Evolutionary conservation across 2,329 filamentous ascomycete species (phyloP).

Genomic region (Apiospora hydei): DNA sequence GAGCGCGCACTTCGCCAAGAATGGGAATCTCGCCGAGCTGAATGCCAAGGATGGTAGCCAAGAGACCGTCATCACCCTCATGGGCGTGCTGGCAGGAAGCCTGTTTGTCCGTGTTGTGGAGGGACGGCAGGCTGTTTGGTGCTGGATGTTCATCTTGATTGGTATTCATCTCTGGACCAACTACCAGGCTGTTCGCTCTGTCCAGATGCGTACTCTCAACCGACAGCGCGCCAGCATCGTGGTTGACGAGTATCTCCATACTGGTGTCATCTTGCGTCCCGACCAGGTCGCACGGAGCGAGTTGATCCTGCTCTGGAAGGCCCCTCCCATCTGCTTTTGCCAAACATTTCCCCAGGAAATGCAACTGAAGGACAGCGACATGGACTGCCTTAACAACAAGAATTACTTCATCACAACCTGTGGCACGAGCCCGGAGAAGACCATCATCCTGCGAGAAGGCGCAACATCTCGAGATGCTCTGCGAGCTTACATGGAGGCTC

Average conservation of each 20-base stretch:
- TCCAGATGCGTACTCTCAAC: slow-evolving; percentile 85
- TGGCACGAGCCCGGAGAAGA: slow-evolving; percentile 50
- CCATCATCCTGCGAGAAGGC: slow-evolving; percentile 70
- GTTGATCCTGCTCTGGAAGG: slow-evolving; percentile 66
- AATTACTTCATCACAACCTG: slow-evolving; percentile 69
- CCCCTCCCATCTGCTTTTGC: slow-evolving; percentile 51
- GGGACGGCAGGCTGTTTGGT: slow-evolving; percentile 75
- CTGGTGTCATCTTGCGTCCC: slow-evolving; percentile 64
- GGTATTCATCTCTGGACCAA: slow-evolving; percentile 83
- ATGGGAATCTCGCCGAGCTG: slow-evolving; percentile 88
- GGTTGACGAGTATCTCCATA: slow-evolving; percentile 65
- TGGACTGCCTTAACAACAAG: slow-evolving; percentile 57
- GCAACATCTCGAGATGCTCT: slow-evolving; percentile 52
- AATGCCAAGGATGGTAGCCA: slow-evolving; percentile 93
- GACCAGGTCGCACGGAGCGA: slow-evolving; percentile 70
- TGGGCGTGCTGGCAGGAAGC: slow-evolving; percentile 87
- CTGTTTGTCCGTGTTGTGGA: slow-evolving; percentile 80
- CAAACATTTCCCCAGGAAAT: slow-evolving; percentile 31
- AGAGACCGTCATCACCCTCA: slow-evolving; percentile 88
- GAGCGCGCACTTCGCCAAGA: slow-evolving; percentile 88
- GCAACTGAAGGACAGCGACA: slow-evolving; percentile 44
- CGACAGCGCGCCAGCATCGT: slow-evolving; percentile 85
- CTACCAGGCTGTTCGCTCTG: slow-evolving; percentile 82
- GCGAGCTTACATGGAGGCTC: slow-evolving; percentile 43
- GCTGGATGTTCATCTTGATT: slow-evolving; percentile 74